phyloP scores from a whole-genome alignment of 371 early-diverging fungal genomes.

The Apophysomyces variabilis region DNA sequence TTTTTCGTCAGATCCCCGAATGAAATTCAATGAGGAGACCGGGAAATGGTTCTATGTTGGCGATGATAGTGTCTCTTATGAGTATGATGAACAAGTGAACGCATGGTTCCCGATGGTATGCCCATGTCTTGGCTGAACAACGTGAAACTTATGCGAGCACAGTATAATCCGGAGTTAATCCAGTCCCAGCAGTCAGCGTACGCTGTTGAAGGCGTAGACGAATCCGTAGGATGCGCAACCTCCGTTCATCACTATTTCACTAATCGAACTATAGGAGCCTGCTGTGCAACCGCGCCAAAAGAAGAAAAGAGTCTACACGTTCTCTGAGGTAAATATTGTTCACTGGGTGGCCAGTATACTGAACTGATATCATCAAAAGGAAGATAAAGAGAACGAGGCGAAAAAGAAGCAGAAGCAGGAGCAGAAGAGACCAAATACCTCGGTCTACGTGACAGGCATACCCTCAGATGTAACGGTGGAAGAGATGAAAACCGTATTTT shows the following conservation, averaged over 20 bases:
- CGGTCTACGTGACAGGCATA: slow-evolving; percentile 87
- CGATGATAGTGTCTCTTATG: slow-evolving; percentile 79
- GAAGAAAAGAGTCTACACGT: slow-evolving; percentile 45
- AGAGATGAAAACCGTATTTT: slow-evolving; percentile 79
- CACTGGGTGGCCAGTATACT: not conserved
- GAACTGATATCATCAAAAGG: slow-evolving; percentile 12
- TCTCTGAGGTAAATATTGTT: slow-evolving; percentile 33
- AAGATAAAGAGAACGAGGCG: slow-evolving; percentile 26
- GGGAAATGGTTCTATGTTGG: slow-evolving; percentile 76
- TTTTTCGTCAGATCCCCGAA: slow-evolving; percentile 52
- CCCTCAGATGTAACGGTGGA: slow-evolving; percentile 82
- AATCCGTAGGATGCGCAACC: slow-evolving; percentile 35
- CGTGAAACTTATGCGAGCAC: slow-evolving; percentile 4
- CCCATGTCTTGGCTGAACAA: not conserved
- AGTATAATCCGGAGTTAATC: slow-evolving; percentile 80
- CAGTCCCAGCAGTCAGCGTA: slow-evolving; percentile 84
- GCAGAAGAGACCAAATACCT: slow-evolving; percentile 65
- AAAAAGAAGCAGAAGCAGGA: slow-evolving; percentile 58
- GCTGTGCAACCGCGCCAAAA: slow-evolving; percentile 33
- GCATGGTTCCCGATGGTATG: slow-evolving; percentile 93
- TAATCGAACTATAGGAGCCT: slow-evolving; percentile 22
- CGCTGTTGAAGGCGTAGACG: slow-evolving; percentile 65
- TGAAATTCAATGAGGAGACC: slow-evolving; percentile 69
- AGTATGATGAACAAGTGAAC: slow-evolving; percentile 76
- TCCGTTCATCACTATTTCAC: not conserved